phyloP scores from a whole-genome alignment of 176 grass and related monocot species.

The Musa beccarii region DNA sequence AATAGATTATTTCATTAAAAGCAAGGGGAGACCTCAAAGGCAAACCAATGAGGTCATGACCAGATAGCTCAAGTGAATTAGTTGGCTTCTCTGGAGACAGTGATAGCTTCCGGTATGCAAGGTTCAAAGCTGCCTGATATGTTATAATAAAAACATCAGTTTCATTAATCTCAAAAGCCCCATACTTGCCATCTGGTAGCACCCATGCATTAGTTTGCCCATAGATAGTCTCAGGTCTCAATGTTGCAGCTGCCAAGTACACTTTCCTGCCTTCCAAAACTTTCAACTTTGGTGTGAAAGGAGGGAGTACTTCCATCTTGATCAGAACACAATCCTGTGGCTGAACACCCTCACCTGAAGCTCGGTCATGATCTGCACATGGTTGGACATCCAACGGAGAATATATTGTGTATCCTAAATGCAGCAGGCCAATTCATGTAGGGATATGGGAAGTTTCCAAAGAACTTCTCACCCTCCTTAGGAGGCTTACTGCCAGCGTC shows the following conservation, averaged over 20 bases:
- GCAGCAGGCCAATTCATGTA: slow-evolving; percentile 75
- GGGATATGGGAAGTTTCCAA: slow-evolving; percentile 67
- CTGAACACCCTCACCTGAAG: slow-evolving; percentile 51
- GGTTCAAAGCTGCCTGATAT: slow-evolving; percentile 50
- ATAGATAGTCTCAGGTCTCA: slow-evolving; percentile 75
- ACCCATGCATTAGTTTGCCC: slow-evolving; percentile 84
- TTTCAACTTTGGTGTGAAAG: slow-evolving; percentile 56
- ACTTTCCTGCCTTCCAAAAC: slow-evolving; percentile 52
- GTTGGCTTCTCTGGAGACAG: slow-evolving; percentile 43
- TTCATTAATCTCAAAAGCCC: slow-evolving; percentile 72
- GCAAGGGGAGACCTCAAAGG: slow-evolving; percentile 47
- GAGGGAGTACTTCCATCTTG: slow-evolving; percentile 61
- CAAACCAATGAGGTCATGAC: slow-evolving; percentile 55
- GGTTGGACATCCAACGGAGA: slow-evolving; percentile 80
- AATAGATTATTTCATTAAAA: slow-evolving; percentile 50
- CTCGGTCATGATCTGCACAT: slow-evolving; percentile 68
- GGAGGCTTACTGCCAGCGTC: slow-evolving; percentile 32
- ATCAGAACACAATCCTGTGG: slow-evolving; percentile 76
- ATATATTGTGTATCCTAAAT: slow-evolving; percentile 62
- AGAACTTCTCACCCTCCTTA: slow-evolving; percentile 48
- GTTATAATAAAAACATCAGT: slow-evolving; percentile 65
- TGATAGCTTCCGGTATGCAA: slow-evolving; percentile 58
- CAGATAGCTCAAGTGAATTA: slow-evolving; percentile 44
- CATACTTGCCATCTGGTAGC: slow-evolving; percentile 57
- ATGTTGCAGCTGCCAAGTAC: slow-evolving; percentile 57